phyloP scores from a whole-genome alignment of 306 rosid genomes.

The Luffa acutangula region DNA sequence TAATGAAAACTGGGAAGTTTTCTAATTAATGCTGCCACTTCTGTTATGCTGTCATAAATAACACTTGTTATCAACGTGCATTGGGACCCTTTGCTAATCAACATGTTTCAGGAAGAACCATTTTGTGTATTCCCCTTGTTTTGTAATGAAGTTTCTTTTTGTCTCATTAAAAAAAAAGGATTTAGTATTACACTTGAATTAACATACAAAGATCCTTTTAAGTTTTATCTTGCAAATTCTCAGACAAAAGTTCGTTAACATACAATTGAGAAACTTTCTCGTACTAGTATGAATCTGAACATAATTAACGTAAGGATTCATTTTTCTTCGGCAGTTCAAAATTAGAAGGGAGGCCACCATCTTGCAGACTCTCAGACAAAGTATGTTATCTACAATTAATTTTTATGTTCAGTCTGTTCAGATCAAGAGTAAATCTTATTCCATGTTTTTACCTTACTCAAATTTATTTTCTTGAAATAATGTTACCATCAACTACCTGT shows the following conservation, averaged over 20 bases:
- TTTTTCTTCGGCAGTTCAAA: constrained; percentile 54
- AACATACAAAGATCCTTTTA: too few relatives aligned
- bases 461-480: constrained; percentile 7
- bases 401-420: constrained; percentile 6
- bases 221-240: too few relatives aligned
- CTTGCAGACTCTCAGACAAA: constrained; percentile 92
- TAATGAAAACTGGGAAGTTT: too few relatives aligned
- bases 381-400: constrained; percentile 33
- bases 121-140: too few relatives aligned
- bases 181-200: background rate
- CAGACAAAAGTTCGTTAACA: background rate
- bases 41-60: too few relatives aligned
- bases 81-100: too few relatives aligned
- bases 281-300: background rate
- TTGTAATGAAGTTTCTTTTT: too few relatives aligned
- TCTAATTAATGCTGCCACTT: too few relatives aligned
- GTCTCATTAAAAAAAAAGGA: too few relatives aligned
- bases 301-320: background rate
- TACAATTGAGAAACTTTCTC: background rate
- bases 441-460: background rate
- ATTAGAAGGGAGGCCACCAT: constrained; percentile 75
- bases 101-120: too few relatives aligned
- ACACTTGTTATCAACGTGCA: too few relatives aligned
- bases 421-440: constrained; percentile 6
- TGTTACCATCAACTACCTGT: constrained; percentile 14